phyloP scores from a whole-genome alignment of 2,329 filamentous ascomycete species.

The Capronia epimyces region DNA sequence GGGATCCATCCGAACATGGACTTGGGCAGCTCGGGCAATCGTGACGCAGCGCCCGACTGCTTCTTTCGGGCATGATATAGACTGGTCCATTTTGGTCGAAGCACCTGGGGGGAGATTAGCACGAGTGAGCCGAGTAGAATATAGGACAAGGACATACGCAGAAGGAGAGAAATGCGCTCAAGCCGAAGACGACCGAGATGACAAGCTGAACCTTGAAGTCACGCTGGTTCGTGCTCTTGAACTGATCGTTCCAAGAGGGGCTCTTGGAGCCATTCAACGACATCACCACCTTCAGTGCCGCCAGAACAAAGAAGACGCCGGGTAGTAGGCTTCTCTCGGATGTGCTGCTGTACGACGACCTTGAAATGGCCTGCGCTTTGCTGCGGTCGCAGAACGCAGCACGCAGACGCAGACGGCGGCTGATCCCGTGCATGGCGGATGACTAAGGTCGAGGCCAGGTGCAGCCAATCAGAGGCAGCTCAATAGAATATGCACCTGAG shows the following conservation, averaged over 20 bases:
- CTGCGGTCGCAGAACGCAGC: not conserved
- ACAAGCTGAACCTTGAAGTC: slow-evolving; percentile 43
- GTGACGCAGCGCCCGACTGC: slow-evolving; percentile 58
- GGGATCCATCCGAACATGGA: slow-evolving; percentile 92
- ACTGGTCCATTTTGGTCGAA: slow-evolving; percentile 85
- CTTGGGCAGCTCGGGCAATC: slow-evolving; percentile 73
- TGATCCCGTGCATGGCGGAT: not conserved
- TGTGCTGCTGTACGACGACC: not conserved
- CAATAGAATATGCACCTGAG: slow-evolving; percentile 16
- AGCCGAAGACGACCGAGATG: slow-evolving; percentile 40
- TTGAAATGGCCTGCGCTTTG: not conserved
- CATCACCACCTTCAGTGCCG: slow-evolving; percentile 10
- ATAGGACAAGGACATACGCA: slow-evolving; percentile 36
- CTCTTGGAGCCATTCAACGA: slow-evolving; percentile 18
- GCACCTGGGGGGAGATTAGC: slow-evolving; percentile 49
- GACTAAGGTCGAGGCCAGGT: not conserved
- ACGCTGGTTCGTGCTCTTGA: slow-evolving; percentile 28
- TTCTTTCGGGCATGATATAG: slow-evolving; percentile 86
- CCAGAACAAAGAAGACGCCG: not conserved
- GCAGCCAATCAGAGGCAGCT: slow-evolving; percentile 12
- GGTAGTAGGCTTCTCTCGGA: not conserved
- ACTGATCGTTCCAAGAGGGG: slow-evolving; percentile 27
- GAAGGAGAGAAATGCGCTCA: slow-evolving; percentile 43
- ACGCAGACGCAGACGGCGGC: not conserved
- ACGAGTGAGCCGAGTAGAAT: not conserved